These are phyloP conservation scores for Pseudozyma tsukubaensis DNA, from an alignment of 1,284 basidiomycete species.

Conservation along the genomic window DNA sequence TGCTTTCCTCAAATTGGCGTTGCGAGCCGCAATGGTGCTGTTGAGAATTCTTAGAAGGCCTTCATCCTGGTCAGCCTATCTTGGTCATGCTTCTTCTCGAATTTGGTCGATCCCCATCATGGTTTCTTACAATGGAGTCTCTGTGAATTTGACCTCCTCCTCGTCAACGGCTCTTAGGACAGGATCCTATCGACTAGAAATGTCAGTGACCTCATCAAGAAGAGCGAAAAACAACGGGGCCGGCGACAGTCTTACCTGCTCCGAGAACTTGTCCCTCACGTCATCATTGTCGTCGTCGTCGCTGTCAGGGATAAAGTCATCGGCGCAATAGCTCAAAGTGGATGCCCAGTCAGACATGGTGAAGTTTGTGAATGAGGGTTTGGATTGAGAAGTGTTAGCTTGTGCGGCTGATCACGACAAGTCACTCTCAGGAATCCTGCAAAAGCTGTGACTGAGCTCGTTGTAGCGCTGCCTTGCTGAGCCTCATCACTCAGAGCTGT, in stretches of 20 bases:
- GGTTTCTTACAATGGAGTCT: conserved; percentile 44
- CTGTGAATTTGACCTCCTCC: conserved; percentile 28
- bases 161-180: conserved; percentile 13
- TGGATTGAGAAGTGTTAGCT: conserved; percentile 4
- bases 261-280: not conserved
- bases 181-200: not conserved
- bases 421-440: too few species aligned
- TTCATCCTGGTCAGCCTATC: not conserved
- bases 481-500: too few species aligned
- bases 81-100: not conserved
- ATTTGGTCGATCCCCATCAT: not conserved
- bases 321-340: conserved; percentile 25
- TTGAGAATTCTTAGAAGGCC: not conserved
- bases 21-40: conserved; percentile 47
- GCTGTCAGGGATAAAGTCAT: conserved; percentile 20
- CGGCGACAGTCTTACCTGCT: conserved; percentile 13
- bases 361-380: not conserved
- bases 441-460: not conserved
- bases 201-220: not conserved
- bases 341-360: conserved; percentile 41
- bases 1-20: conserved; percentile 30
- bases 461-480: too few species aligned
- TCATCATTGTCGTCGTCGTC: conserved; percentile 1
- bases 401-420: not conserved
- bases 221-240: not conserved